A percentile compares a stretch with the other conserved stretches of the same genome.
phyloP scores from a whole-genome alignment of 495 filamentous ascomycete species.

The Lasiosphaeria hispida region DNA sequence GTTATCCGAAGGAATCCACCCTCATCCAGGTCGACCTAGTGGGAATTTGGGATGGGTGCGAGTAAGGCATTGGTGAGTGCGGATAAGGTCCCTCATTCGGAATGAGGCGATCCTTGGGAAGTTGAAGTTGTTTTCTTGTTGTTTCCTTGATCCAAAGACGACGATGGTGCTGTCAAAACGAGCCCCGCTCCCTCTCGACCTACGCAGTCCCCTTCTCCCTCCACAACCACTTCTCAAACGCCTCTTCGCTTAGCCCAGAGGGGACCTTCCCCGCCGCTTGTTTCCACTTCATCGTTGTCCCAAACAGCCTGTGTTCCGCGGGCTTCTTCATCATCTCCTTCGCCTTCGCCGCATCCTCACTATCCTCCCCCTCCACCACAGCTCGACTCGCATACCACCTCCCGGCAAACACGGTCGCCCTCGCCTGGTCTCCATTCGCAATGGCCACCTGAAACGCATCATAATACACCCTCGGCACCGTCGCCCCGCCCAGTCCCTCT shows the following conservation, averaged over 20 bases:
- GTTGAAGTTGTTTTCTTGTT: no score
- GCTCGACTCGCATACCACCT: not conserved
- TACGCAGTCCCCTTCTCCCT: no score
- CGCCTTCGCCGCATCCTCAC: not conserved
- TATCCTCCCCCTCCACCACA: not conserved
- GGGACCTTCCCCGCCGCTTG: not conserved
- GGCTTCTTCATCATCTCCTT: not conserved
- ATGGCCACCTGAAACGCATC: constrained; percentile 1
- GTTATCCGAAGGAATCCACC: no score
- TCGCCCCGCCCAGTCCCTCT: not conserved
- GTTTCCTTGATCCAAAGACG: no score
- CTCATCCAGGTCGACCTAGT: no score
- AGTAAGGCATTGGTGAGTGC: no score
- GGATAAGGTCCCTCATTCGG: no score
- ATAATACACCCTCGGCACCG: not conserved
- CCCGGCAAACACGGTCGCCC: constrained; percentile 1
- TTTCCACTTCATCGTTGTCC: constrained; percentile 1
- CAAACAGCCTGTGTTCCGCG: not conserved
- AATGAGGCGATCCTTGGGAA: no score
- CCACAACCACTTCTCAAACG: no score
- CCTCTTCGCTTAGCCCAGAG: not conserved
- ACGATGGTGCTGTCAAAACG: no score
- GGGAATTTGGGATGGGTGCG: no score
- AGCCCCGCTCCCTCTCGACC: no score
- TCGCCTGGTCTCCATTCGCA: constrained; percentile 5